Conservation (phyloP, 2,329 filamentous ascomycete species). For the Colletotrichum acutatum region DNA sequence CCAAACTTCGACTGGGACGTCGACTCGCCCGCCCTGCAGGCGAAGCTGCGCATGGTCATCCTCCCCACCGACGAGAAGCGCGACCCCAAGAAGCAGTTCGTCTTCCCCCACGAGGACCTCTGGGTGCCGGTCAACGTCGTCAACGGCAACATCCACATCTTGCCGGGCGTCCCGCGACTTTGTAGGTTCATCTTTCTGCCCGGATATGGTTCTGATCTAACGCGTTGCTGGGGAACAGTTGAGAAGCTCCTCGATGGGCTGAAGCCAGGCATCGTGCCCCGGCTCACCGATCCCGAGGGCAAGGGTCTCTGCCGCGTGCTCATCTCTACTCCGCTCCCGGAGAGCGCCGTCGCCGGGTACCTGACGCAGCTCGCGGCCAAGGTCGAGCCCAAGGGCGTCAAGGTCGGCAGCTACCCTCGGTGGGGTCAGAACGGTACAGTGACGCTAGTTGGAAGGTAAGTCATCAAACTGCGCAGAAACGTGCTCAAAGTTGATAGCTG, state of each 20-base stretch:
- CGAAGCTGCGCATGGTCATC: constrained; percentile 91
- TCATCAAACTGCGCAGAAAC: constrained; percentile 12
- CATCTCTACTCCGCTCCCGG: constrained; percentile 87
- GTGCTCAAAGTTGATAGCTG: neutral
- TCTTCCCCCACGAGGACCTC: constrained; percentile 83
- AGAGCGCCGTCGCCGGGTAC: constrained; percentile 86
- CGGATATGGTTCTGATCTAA: constrained; percentile 2
- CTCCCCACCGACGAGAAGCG: constrained; percentile 79
- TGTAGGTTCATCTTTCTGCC: constrained; percentile 58
- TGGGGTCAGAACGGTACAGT: constrained; percentile 95
- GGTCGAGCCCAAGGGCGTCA: constrained; percentile 81
- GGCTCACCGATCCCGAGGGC: constrained; percentile 81
- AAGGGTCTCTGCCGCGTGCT: constrained; percentile 83
- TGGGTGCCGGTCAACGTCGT: constrained; percentile 94
- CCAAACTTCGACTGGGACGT: constrained; percentile 86
- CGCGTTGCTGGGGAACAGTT: constrained; percentile 54
- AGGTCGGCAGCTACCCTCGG: constrained; percentile 94
- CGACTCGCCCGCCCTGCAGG: constrained; percentile 80
- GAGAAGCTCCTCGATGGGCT: constrained; percentile 81
- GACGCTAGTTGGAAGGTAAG: constrained; percentile 78
- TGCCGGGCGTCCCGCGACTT: constrained; percentile 88
- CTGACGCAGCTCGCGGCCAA: constrained; percentile 81
- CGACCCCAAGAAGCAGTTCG: constrained; percentile 74
- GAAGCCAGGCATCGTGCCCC: constrained; percentile 75
- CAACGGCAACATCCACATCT: constrained; percentile 92